Percentiles rank a stretch among this genome's conserved stretches.
phyloP scores from a whole-genome alignment of 345 rosid species.

The Eucalyptus erythrocorys region DNA sequence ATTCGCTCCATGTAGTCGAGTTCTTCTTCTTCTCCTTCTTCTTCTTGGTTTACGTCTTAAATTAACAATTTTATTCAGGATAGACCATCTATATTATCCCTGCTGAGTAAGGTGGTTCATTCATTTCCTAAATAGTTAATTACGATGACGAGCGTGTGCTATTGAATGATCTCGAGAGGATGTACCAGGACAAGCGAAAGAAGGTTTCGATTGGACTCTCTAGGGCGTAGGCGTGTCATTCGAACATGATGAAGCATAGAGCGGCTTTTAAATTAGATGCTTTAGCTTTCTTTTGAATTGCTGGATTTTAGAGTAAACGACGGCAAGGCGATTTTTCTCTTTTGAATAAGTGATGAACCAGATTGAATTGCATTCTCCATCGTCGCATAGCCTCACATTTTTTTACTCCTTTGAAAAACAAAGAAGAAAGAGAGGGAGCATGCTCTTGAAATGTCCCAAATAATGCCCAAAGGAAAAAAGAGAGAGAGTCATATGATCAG shows the following conservation, averaged over 20 bases:
- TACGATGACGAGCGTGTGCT: rapidly evolving
- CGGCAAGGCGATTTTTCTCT: background rate
- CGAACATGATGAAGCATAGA: rapidly evolving
- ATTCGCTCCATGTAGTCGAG: background rate
- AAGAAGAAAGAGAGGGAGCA: too few relatives aligned
- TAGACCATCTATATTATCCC: rapidly evolving
- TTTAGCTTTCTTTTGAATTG: background rate
- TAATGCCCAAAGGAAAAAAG: too few relatives aligned
- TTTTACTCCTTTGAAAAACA: background rate
- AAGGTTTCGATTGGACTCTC: background rate
- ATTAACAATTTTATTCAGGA: background rate
- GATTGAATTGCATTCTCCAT: background rate
- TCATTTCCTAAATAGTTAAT: background rate
- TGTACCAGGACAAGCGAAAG: background rate
- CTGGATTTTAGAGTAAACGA: background rate
- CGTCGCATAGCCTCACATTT: background rate
- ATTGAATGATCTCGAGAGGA: background rate
- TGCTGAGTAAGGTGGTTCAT: rapidly evolving
- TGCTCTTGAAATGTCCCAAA: too few relatives aligned
- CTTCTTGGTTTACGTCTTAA: background rate
- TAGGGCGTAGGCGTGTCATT: rapidly evolving
- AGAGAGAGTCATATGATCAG: too few relatives aligned
- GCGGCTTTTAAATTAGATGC: background rate
- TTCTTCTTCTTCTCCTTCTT: background rate
- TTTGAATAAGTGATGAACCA: background rate